These are phyloP conservation scores for Eucalyptus dawsonii DNA, from an alignment of 345 rosid genomes.

Conservation along the genomic window DNA sequence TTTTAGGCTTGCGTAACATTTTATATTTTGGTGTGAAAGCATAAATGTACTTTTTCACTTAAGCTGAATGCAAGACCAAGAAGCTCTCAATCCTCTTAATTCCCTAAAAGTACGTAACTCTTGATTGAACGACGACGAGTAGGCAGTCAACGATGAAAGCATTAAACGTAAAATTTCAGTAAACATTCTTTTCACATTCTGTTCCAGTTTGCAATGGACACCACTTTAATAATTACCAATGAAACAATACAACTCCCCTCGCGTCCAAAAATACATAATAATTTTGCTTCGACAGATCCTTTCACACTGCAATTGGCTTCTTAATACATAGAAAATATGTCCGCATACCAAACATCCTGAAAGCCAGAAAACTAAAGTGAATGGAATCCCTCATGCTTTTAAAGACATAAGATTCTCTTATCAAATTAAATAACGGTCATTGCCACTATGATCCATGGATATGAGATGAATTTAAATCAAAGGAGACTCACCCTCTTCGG, in stretches of 20 bases:
- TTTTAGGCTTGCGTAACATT: not conserved
- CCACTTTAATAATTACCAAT: not conserved
- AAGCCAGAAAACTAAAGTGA: not conserved
- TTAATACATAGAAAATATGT: not conserved
- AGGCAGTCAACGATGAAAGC: not conserved
- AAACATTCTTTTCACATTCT: not conserved
- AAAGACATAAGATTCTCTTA: not conserved
- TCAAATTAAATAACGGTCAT: not conserved
- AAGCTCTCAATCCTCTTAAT: not conserved
- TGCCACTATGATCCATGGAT: not conserved
- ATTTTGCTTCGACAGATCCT: not conserved
- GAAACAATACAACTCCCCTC: not conserved
- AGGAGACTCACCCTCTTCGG: conserved; percentile 23
- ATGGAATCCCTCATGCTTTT: not conserved
- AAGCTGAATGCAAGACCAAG: not conserved
- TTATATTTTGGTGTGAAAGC: not conserved
- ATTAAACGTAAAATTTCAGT: not conserved
- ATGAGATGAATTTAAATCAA: not conserved
- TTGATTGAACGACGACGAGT: not conserved
- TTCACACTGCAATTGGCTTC: not conserved
- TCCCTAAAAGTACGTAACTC: not conserved
- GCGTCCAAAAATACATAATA: not conserved
- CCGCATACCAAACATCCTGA: not conserved
- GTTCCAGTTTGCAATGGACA: not conserved
- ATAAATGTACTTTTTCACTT: not conserved